A percentile compares a stretch with the other conserved stretches of the same genome.
Conservation (phyloP, 495 filamentous ascomycete species). For the Hypoxylon fragiforme region DNA sequence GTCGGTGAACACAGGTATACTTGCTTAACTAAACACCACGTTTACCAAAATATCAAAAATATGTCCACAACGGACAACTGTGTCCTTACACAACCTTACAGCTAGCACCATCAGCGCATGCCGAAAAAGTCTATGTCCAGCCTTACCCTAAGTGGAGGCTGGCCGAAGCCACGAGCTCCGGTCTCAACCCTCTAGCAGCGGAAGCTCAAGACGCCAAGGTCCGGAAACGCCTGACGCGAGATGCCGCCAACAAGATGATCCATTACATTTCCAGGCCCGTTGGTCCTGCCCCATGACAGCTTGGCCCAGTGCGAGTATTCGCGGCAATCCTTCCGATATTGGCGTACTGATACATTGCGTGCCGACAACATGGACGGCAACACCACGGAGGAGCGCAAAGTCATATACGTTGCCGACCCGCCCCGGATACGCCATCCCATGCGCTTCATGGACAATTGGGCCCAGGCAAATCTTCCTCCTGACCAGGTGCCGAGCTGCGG, state of each 20-base stretch:
- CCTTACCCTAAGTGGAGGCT: conserved; percentile 30
- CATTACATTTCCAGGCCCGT: conserved; percentile 60
- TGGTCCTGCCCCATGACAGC: conserved; percentile 64
- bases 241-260: conserved; percentile 7
- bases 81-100: conserved; percentile 37
- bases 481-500: not conserved
- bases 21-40: not conserved
- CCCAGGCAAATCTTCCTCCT: conserved; percentile 23
- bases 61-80: not conserved
- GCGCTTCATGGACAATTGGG: conserved; percentile 46
- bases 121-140: conserved; percentile 32
- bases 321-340: conserved; percentile 61
- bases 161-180: conserved; percentile 37
- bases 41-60: no score
- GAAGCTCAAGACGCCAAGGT: not conserved
- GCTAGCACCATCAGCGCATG: conserved; percentile 40
- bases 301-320: conserved; percentile 57
- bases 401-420: conserved; percentile 56
- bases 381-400: conserved; percentile 50
- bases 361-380: conserved; percentile 56
- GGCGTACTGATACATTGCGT: no score
- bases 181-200: conserved; percentile 23
- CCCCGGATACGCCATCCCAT: conserved; percentile 46
- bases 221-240: conserved; percentile 11
- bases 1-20: not conserved